Conservation (phyloP, 768 basidiomycete genomes). For the Mycena rosella region DNA sequence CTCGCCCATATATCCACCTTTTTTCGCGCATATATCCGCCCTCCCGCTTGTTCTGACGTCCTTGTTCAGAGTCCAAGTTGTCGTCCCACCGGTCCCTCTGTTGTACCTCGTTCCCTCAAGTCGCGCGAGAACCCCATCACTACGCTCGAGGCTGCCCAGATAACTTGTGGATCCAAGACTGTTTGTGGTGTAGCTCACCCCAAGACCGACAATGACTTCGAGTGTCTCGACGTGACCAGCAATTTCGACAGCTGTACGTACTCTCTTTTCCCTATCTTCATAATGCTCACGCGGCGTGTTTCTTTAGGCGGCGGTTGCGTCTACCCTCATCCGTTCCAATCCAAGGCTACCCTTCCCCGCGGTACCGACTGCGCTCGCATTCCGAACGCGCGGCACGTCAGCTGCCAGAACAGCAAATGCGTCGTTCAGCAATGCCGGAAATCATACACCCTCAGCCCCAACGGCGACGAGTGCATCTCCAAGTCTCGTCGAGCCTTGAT, state of each 20-base stretch:
- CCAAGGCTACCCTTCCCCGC: not conserved
- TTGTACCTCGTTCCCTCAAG: slow-evolving; percentile 27
- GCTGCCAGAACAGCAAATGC: slow-evolving; percentile 30
- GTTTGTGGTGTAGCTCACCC: slow-evolving; percentile 25
- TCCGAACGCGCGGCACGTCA: slow-evolving; percentile 15
- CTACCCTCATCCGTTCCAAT: slow-evolving; percentile 17
- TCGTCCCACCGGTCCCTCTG: slow-evolving; percentile 24
- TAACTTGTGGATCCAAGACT: not conserved
- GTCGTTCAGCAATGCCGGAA: too few species aligned
- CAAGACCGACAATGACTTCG: slow-evolving; percentile 13
- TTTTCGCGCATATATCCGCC: not conserved
- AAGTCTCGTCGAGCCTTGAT: not conserved
- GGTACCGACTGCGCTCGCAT: slow-evolving; percentile 26
- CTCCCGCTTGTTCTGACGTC: slow-evolving; percentile 9
- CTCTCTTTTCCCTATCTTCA: not conserved
- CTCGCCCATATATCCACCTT: not conserved
- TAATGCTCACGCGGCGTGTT: not conserved
- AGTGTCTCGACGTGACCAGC: slow-evolving; percentile 19
- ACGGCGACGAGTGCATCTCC: too few species aligned
- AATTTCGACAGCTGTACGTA: slow-evolving; percentile 27
- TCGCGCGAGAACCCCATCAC: slow-evolving; percentile 23
- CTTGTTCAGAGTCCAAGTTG: not conserved
- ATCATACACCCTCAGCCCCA: too few species aligned
- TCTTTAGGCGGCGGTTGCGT: slow-evolving; percentile 32
- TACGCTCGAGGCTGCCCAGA: slow-evolving; percentile 11